Base-by-base conservation (phyloP, 208 protist species). In the Zelonia costaricensis region DNA sequence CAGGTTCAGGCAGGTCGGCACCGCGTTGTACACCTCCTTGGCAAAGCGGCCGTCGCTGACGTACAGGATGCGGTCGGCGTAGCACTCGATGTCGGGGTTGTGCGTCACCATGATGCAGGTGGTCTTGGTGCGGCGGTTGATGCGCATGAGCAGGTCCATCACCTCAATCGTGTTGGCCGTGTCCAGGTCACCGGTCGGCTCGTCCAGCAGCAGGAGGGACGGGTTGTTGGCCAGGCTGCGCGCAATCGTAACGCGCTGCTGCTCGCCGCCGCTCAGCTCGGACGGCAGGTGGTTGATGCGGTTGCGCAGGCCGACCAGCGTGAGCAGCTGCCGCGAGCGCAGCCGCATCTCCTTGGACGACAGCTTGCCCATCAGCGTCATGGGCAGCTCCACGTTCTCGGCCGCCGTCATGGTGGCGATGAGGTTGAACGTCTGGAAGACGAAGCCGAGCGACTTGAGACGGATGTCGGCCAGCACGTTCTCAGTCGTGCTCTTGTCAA, bases 401-500 rank as follows among this genome's bases (percentile, higher is more conserved):
- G 85, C 92, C 0, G 98, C 98, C 22, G 86, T 96, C 94, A 99
- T 98, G 27, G 97, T 99, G 4, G 97, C 76, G 23, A 99, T 93
- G 16, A 99, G 78, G 63, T 99, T 99, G 64, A 99, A 99, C 0
- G 96, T 99, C 75, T 99, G 98, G 59, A 99, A 99, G 0, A 99
- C 98, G 75, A 99, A 99, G 7, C 96, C 92, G 33, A 99, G 91
- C 20, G 85, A 94, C 25, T 74, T 64, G 6, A 99, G 80, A 16
- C 97, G 87, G n/a, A 99, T 75, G 53, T 93, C 80, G 4, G 97
- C 70, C 28, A 99, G 68, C 18, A 78, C 76, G 28, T 28, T 65
- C 60, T 98, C 97, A 7, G 54, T 73, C 0, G 88, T 94, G 13
- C 81, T 62, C 7, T 51, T 25, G 53, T 76, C 70, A 12, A 99